Base-by-base conservation (phyloP, 2,329 filamentous ascomycete genomes). In the Penicillium sp. region DNA sequence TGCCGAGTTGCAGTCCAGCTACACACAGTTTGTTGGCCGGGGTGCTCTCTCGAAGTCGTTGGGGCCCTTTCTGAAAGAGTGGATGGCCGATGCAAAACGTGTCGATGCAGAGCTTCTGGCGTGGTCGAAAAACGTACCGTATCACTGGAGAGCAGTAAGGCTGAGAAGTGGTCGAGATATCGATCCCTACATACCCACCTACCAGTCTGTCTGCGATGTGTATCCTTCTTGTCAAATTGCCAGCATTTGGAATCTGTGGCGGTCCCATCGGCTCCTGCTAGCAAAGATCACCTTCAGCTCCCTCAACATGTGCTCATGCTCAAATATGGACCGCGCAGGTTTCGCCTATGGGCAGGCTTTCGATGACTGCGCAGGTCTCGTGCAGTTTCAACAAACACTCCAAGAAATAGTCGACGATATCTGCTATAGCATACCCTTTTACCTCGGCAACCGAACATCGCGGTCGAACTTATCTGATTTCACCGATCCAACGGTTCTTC, bases 161-260 rank as follows among this genome's bases (percentile, higher is more conserved):
- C 57, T 63, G 24, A 58, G 46, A 50, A 55, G 54, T 58, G 60
- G 55, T 39, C 32, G 47, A 47, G 57, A 65, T 43, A 47, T 63
- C 40, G 58, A 63, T 45, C 14, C 44, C 2, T 63, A 55, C 3
- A 66, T 66, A 14, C 50, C 59, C 13, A 57, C 62, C 43, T 66
- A 66, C 53, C 55, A 45, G 27, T 59, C 55, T 31, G 21, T 53
- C 47, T 62, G 56, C 38, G 63, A 66, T 24, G 47, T 64, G 22
- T 66, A 66, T 46, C 59, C 61, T 32, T 53, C 61, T 31, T 64
- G 54, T 54, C 56, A 59, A 29, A 61, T 66, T 47, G 63, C 46
- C 16, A 56, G 22, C 0, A 57, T 66, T 43, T 65, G 55, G 57
- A 60, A 60, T 42, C 27, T 57, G 14, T 60, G 55, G 52, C 55